Evolutionary conservation across 352 stramenopile species (phyloP).

Genomic region (Pythium insidiosum): DNA sequence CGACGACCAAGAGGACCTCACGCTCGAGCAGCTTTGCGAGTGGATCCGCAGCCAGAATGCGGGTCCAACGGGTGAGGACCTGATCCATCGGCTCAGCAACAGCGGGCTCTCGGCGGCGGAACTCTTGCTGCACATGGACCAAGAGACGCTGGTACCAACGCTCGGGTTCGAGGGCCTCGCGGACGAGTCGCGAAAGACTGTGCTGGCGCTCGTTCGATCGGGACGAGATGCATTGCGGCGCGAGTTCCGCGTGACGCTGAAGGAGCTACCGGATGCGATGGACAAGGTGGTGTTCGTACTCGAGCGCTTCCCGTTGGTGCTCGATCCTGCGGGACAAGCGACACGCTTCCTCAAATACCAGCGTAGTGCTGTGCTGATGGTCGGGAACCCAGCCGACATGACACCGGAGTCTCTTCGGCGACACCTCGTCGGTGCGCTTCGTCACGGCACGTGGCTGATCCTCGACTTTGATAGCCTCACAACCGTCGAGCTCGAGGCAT

Average conservation of each 20-base stretch:
- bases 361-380: constrained; percentile 75
- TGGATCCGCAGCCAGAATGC: constrained; percentile 19
- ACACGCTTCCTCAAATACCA: constrained; percentile 89
- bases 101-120: constrained; percentile 18
- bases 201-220: constrained; percentile 10
- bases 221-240: constrained; percentile 16
- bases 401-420: constrained; percentile 47
- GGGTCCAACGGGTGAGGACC: constrained; percentile 1
- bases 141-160: constrained; percentile 16
- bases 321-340: constrained; percentile 74
- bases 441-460: constrained; percentile 63
- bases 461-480: constrained; percentile 68
- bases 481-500: constrained; percentile 65
- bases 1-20: constrained; percentile 12
- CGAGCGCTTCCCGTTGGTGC: constrained; percentile 83
- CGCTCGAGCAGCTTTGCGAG: constrained; percentile 18
- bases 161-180: constrained; percentile 5
- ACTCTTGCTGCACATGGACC: constrained; percentile 23
- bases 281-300: constrained; percentile 80
- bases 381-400: constrained; percentile 65
- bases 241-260: constrained; percentile 42
- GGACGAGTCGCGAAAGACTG: constrained; percentile 7
- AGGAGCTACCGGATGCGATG: constrained; percentile 79
- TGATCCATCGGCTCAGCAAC: constrained; percentile 5
- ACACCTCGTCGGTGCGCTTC: constrained; percentile 67